Base-by-base conservation (phyloP, 306 rosid species). In the Benincasa hispida region DNA sequence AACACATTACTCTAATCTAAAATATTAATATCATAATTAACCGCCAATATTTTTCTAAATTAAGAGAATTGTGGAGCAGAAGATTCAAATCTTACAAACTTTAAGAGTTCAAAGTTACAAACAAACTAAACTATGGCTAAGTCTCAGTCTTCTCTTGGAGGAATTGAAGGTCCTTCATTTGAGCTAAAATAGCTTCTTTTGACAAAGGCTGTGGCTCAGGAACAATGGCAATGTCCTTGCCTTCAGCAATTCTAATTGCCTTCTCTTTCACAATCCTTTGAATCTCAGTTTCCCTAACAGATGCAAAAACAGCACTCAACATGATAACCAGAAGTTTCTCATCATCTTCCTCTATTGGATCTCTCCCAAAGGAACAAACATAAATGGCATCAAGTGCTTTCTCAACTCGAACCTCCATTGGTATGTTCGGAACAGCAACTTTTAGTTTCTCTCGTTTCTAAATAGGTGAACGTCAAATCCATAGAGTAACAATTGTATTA, bases 141-240 rank as follows among this genome's bases (percentile, higher is more conserved):
- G 75, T 79, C 22, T 87, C 92, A 39, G 65, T 82, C 34, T 90
- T 89, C 84, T 94, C 96, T 79, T 84, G 83, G 67, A 92, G 97
- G 78, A 94, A 94, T 65, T 87, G 87, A 69, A 94, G 98, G 82
- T 91, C 97, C 84, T 93, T 93, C 96, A 94, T 94, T 85, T 91
- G 98, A 75, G 87, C 27, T 73, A 86, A 82, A 75, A 90, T 88
- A 70, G 98, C 96, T 79, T 94, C 96, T 83, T 91, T 91, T 11
- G 98, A 79, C 57, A 87, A 62, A 21, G 88, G 81, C 76, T 81
- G 89, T 28, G 83, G 85, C 63, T 83, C 91, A 13, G 89, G 56
- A 69, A 81, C 81, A 79, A 53, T 78, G 68, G 72, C 79, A 7
- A 76, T 83, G 30, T 76, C 80, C 61, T 81, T 80, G 48, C 96